These are phyloP conservation scores for Acanthamoeba rhysodes DNA, from an alignment of 208 protist species.

Conservation along the genomic window DNA sequence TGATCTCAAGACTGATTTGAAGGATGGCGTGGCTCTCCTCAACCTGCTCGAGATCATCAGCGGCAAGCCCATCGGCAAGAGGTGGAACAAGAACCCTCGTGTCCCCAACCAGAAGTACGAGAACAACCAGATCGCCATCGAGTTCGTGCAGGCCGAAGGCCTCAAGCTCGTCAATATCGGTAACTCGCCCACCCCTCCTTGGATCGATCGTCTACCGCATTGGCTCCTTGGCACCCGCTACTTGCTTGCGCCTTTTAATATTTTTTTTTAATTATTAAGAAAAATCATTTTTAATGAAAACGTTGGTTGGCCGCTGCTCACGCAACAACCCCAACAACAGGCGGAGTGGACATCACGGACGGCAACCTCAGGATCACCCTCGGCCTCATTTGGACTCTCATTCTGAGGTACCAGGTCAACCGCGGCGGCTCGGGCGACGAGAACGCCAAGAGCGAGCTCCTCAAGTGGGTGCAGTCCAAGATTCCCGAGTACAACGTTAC, in stretches of 20 bases:
- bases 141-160: conserved; percentile 81
- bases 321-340: neutral
- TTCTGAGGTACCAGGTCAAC: conserved; percentile 75
- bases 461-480: conserved; percentile 68
- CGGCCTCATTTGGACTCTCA: conserved; percentile 86
- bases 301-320: no score
- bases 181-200: neutral
- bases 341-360: conserved; percentile 81
- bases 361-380: conserved; percentile 84
- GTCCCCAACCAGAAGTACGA: conserved; percentile 52
- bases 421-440: conserved; percentile 8
- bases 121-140: conserved; percentile 79
- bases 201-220: no score
- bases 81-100: conserved; percentile 68
- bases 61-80: conserved; percentile 58
- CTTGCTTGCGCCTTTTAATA: neutral
- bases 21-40: conserved; percentile 32
- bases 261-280: neutral
- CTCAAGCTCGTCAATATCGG: conserved; percentile 85
- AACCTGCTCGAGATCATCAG: conserved; percentile 67
- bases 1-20: conserved; percentile 49
- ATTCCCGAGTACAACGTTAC: conserved; percentile 74
- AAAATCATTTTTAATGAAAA: no score
- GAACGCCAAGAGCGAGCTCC: conserved; percentile 30
- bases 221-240: neutral